phyloP scores from a whole-genome alignment of 1,284 basidiomycete species.

The Tetrapyrgos nigripes region DNA sequence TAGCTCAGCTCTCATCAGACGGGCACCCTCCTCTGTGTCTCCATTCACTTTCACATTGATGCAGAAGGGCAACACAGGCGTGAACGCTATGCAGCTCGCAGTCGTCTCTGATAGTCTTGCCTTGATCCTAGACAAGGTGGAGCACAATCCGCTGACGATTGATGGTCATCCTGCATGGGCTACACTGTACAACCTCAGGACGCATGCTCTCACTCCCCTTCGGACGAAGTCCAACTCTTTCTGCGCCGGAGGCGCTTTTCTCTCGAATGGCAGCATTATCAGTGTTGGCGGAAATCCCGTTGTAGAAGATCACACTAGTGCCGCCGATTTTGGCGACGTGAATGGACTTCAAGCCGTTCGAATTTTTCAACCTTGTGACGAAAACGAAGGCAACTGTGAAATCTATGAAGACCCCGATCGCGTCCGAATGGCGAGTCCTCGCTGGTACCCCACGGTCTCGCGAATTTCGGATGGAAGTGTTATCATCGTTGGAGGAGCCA shows the following conservation, averaged over 20 bases:
- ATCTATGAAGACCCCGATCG: conserved; percentile 71
- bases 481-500: conserved; percentile 83
- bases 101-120: conserved; percentile 76
- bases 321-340: conserved; percentile 77
- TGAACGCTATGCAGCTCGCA: conserved; percentile 81
- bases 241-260: conserved; percentile 83
- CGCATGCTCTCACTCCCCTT: conserved; percentile 67
- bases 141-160: conserved; percentile 79
- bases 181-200: conserved; percentile 72
- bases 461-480: conserved; percentile 78
- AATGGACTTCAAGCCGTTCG: conserved; percentile 80
- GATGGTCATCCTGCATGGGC: conserved; percentile 83
- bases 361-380: conserved; percentile 73
- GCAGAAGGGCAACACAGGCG: conserved; percentile 76
- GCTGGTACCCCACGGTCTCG: conserved; percentile 80
- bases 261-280: conserved; percentile 76
- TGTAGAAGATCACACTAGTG: conserved; percentile 62
- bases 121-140: conserved; percentile 83
- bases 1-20: background rate
- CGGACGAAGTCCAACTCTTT: conserved; percentile 83
- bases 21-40: conserved; percentile 8
- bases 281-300: conserved; percentile 83
- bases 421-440: conserved; percentile 72
- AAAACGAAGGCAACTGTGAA: conserved; percentile 54
- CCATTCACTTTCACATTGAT: conserved; percentile 50